phyloP scores from a whole-genome alignment of 495 filamentous ascomycete genomes.

The Talaromyces ruber region DNA sequence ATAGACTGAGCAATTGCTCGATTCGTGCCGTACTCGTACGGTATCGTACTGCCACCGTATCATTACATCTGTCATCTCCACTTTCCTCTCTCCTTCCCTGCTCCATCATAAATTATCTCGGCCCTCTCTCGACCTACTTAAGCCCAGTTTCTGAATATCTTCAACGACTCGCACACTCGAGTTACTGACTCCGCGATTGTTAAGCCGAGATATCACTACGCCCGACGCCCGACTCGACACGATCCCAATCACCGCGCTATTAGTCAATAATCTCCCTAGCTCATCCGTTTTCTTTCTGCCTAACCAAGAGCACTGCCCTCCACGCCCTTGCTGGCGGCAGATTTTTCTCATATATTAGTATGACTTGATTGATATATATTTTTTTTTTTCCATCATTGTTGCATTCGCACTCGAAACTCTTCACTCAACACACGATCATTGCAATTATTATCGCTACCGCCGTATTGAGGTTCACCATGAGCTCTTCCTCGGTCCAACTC shows the following conservation, averaged over 20 bases:
- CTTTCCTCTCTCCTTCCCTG: neutral
- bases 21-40: neutral
- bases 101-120: neutral
- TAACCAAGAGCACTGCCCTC: constrained; percentile 4
- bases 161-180: neutral
- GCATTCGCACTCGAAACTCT: neutral
- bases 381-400: neutral
- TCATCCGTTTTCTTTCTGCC: constrained; percentile 10
- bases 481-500: constrained; percentile 29
- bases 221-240: constrained; percentile 1
- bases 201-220: neutral
- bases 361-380: neutral
- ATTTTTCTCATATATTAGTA: neutral
- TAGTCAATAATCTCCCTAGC: constrained; percentile 10
- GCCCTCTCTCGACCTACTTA: neutral
- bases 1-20: neutral
- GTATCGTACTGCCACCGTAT: neutral
- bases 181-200: neutral
- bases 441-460: neutral
- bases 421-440: neutral
- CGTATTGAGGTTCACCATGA: constrained; percentile 27
- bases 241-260: constrained; percentile 11
- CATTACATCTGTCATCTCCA: neutral
- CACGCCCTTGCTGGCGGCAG: neutral
- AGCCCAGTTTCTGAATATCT: neutral